Evolutionary conservation across 2,329 filamentous ascomycete genomes (phyloP).

Genomic region (Phialophora expanda): DNA sequence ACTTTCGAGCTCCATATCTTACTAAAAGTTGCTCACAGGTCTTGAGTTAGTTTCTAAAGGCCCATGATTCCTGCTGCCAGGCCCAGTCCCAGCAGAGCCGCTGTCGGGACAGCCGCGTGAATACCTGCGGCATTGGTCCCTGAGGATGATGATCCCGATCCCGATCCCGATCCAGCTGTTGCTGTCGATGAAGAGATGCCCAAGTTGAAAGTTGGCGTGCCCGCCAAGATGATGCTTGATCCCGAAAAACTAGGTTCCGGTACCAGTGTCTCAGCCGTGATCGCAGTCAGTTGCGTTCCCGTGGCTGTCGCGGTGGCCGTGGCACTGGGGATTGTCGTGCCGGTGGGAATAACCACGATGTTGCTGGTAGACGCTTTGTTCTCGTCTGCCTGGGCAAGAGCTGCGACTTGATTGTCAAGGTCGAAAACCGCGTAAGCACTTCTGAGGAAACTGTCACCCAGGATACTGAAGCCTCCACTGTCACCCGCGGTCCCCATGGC

Average conservation of each 20-base stretch:
- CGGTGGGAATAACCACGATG: slow-evolving; percentile 30
- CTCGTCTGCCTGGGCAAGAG: slow-evolving; percentile 58
- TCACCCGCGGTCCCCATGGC: slow-evolving; percentile 70
- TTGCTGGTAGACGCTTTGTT: slow-evolving; percentile 25
- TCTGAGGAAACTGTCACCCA: slow-evolving; percentile 77
- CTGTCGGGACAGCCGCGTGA: slow-evolving; percentile 24
- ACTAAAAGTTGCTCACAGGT: neutral
- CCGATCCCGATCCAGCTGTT: slow-evolving; percentile 7
- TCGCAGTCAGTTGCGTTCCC: slow-evolving; percentile 23
- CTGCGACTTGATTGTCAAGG: slow-evolving; percentile 72
- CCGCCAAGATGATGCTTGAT: slow-evolving; percentile 25
- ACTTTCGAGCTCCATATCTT: neutral
- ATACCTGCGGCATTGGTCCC: slow-evolving; percentile 16
- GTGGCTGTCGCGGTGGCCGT: slow-evolving; percentile 28
- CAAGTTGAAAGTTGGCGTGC: slow-evolving; percentile 34
- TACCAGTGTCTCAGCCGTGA: slow-evolving; percentile 16
- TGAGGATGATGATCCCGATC: slow-evolving; percentile 16
- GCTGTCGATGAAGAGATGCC: slow-evolving; percentile 17
- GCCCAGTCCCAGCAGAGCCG: slow-evolving; percentile 28
- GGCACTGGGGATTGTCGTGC: slow-evolving; percentile 27
- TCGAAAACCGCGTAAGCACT: slow-evolving; percentile 78
- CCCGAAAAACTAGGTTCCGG: slow-evolving; percentile 17
- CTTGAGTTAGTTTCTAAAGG: slow-evolving; percentile 1
- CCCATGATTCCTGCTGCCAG: slow-evolving; percentile 29
- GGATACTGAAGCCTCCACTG: slow-evolving; percentile 59